Evolutionary conservation across 148 eudicot species (phyloP).

Genomic region (Polygonum aviculare): DNA sequence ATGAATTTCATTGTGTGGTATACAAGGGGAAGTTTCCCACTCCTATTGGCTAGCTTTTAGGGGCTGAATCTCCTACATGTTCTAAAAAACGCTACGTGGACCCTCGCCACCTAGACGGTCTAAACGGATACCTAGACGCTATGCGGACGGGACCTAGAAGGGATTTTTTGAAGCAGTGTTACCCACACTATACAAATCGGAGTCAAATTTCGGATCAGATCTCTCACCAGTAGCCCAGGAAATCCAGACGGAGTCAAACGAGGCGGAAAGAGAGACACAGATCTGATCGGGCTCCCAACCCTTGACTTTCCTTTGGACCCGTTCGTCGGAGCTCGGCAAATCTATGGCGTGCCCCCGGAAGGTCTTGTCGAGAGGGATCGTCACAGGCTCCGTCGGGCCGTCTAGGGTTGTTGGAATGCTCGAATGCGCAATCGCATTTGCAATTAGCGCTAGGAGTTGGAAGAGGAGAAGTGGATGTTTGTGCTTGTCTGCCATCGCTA

Average conservation of each 20-base stretch:
- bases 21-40: no score
- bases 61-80: no score
- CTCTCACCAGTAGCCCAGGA: constrained; percentile 11
- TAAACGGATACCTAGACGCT: no score
- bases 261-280: constrained; percentile 1
- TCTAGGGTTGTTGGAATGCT: constrained; percentile 11
- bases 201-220: neutral
- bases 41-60: no score
- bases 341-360: constrained; percentile 1
- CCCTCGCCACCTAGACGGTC: no score
- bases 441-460: neutral
- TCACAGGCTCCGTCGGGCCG: constrained; percentile 9
- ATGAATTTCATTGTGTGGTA: no score
- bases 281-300: constrained; percentile 15
- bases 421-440: neutral
- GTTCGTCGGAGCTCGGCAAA: constrained; percentile 10
- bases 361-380: neutral
- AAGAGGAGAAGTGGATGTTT: neutral
- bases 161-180: no score
- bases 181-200: neutral
- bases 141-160: no score
- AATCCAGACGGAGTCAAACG: constrained; percentile 10
- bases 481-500: neutral
- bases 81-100: no score
- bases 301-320: neutral